Conservation (phyloP, 306 rosid genomes). For the Vachellia collinsii region DNA sequence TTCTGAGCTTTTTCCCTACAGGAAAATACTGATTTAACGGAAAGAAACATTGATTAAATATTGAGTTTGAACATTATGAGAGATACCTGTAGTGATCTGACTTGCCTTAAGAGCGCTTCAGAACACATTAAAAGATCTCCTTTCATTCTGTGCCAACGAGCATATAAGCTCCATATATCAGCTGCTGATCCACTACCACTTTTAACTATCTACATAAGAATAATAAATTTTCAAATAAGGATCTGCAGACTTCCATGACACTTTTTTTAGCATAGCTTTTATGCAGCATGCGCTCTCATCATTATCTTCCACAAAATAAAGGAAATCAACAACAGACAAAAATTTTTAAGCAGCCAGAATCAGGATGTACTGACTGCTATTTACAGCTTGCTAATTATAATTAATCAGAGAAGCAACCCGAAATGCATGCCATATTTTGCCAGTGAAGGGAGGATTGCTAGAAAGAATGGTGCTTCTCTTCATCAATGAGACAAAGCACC, state of each 20-base stretch:
- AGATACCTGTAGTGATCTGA: conserved; percentile 91
- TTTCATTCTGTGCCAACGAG: conserved; percentile 90
- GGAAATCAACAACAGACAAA: neutral
- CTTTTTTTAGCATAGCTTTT: neutral
- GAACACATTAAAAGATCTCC: conserved; percentile 88
- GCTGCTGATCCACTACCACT: conserved; percentile 67
- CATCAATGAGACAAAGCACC: neutral
- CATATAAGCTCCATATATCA: conserved; percentile 86
- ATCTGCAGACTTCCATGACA: conserved; percentile 3
- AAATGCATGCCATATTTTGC: neutral
- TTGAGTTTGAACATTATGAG: conserved; percentile 13
- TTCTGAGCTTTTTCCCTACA: conserved; percentile 3
- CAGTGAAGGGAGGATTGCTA: neutral
- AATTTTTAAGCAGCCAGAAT: no score
- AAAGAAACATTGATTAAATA: conserved; percentile 7
- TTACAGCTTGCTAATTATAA: neutral
- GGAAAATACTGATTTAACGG: neutral
- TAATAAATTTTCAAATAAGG: conserved; percentile 32
- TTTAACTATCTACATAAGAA: conserved; percentile 67
- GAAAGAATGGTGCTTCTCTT: neutral
- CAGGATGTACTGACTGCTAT: no score
- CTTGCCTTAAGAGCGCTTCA: conserved; percentile 93
- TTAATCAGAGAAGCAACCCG: conserved; percentile 5
- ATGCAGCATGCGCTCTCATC: neutral
- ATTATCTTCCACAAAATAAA: neutral